phyloP scores from a whole-genome alignment of 768 basidiomycete genomes.

The Lactarius tabidus region DNA sequence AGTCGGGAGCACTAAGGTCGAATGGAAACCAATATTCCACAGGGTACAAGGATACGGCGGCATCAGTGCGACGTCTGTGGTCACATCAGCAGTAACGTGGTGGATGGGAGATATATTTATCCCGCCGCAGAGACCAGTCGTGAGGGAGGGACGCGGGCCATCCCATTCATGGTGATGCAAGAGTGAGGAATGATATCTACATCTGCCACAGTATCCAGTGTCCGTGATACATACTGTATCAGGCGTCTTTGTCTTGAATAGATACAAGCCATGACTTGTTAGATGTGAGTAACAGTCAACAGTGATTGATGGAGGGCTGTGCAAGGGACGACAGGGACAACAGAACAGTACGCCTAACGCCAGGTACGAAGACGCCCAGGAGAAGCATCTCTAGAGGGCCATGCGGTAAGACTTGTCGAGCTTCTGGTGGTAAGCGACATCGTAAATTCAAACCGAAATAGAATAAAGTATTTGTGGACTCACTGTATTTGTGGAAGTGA shows the following conservation, averaged over 20 bases:
- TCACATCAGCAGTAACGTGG: neutral
- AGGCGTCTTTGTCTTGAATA: neutral
- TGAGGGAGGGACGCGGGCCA: too few relatives aligned
- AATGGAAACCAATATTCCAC: neutral
- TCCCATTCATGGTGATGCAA: neutral
- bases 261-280: neutral
- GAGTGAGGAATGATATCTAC: neutral
- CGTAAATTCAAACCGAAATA: too few relatives aligned
- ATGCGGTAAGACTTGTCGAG: neutral
- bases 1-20: too few relatives aligned
- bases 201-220: neutral
- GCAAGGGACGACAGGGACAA: neutral
- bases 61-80: neutral
- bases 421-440: too few relatives aligned
- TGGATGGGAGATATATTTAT: neutral
- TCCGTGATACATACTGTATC: neutral
- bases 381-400: neutral
- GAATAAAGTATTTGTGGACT: neutral
- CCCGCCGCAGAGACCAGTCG: slow-evolving; percentile 1
- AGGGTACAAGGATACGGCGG: neutral
- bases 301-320: slow-evolving; percentile 15
- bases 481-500: neutral
- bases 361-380: neutral
- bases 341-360: too few relatives aligned
- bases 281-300: neutral